Evolutionary conservation across 1,139 yeast genomes (phyloP).

Genomic region (Kluyveromyces sp.): DNA sequence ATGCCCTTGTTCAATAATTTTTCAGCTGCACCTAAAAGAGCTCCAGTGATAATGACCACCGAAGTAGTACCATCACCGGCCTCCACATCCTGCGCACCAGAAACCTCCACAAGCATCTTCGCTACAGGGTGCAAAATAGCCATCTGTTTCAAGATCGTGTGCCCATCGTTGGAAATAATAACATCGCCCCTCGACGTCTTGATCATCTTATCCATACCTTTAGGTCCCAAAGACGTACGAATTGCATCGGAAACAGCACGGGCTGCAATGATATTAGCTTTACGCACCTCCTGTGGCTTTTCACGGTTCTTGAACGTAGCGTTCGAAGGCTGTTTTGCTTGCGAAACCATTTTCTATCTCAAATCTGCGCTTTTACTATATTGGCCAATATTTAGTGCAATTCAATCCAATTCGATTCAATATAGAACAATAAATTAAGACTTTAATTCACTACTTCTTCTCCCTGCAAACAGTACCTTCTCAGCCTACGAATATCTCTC

Average conservation of each 20-base stretch:
- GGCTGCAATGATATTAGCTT: constrained; percentile 88
- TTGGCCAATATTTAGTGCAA: background rate
- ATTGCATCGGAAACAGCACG: constrained; percentile 97
- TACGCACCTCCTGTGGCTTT: constrained; percentile 95
- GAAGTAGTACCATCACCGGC: constrained; percentile 99
- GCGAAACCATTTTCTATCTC: constrained; percentile 13
- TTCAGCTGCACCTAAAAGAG: constrained; percentile 90
- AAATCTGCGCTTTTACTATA: background rate
- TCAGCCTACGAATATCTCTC: too few relatives aligned
- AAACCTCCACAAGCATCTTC: constrained; percentile 92
- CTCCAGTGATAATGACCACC: constrained; percentile 92
- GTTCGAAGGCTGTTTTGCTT: constrained; percentile 48
- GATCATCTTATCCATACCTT: constrained; percentile 99
- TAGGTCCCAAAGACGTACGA: constrained; percentile 95
- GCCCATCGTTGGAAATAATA: constrained; percentile 96
- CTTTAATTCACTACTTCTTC: background rate
- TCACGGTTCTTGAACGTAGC: constrained; percentile 91
- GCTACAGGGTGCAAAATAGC: constrained; percentile 98
- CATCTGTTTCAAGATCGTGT: constrained; percentile 92
- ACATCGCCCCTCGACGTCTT: constrained; percentile 89
- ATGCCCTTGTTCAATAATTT: constrained; percentile 81
- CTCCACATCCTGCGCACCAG: constrained; percentile 96
- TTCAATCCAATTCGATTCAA: background rate
- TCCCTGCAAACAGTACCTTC: too few relatives aligned
- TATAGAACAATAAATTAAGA: background rate